phyloP scores from a whole-genome alignment of 2,329 filamentous ascomycete species.

The Endoconidiophora polonica region DNA sequence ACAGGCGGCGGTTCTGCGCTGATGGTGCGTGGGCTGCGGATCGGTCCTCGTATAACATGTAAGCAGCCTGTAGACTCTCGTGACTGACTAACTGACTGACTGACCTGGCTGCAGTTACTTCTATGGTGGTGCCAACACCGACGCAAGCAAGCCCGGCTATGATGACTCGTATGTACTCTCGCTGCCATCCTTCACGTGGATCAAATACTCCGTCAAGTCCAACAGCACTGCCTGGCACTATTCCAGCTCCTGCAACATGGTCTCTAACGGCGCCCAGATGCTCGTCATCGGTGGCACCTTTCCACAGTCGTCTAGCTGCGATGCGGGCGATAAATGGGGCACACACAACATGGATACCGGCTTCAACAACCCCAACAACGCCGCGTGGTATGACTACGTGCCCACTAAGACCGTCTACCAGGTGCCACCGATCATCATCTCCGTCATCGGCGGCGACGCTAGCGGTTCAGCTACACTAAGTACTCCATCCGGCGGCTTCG shows the following conservation, averaged over 20 bases:
- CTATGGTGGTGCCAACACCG: constrained; percentile 39
- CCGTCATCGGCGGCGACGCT: constrained; percentile 32
- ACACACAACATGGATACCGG: constrained; percentile 40
- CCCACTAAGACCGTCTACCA: constrained; percentile 33
- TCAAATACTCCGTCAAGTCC: constrained; percentile 34
- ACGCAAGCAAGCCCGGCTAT: constrained; percentile 28
- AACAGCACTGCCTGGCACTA: constrained; percentile 27
- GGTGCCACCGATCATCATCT: constrained; percentile 35
- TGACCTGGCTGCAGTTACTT: constrained; percentile 30
- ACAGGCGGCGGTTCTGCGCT: constrained; percentile 42
- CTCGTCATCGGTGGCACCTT: constrained; percentile 45
- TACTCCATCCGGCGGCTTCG: constrained; percentile 32
- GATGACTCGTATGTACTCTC: constrained; percentile 47
- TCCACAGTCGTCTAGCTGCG: constrained; percentile 31
- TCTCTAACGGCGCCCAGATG: constrained; percentile 39
- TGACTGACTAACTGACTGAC: not conserved
- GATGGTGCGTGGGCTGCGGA: constrained; percentile 43
- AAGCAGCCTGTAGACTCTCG: constrained; percentile 16
- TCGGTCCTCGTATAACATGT: constrained; percentile 48
- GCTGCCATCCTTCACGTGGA: constrained; percentile 47
- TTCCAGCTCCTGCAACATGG: constrained; percentile 40
- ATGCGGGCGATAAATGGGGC: constrained; percentile 34
- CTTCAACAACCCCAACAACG: constrained; percentile 28
- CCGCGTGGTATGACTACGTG: constrained; percentile 34
- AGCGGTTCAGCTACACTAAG: constrained; percentile 37